These are phyloP conservation scores for Vanilla planifolia DNA, from an alignment of 106 monocot species.

Conservation along the genomic window DNA sequence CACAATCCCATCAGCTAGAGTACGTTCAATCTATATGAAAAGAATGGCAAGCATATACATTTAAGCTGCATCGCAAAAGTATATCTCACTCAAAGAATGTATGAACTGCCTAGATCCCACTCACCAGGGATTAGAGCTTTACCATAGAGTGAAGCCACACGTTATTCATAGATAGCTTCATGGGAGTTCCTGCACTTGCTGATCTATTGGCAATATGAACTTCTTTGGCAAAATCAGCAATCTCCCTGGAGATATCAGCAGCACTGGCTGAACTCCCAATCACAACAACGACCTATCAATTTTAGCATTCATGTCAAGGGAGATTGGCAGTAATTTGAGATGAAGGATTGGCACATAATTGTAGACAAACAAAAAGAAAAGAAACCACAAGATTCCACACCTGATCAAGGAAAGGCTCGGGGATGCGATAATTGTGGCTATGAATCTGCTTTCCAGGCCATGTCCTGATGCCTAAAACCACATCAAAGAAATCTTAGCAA, in stretches of 20 bases:
- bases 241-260: conserved; percentile 81
- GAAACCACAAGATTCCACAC: background rate
- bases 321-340: background rate
- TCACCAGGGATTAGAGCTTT: conserved; percentile 33
- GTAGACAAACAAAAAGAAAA: background rate
- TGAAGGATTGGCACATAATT: background rate
- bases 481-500: background rate
- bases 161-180: conserved; percentile 57
- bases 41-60: background rate
- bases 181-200: conserved; percentile 14
- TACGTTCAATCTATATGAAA: conserved; percentile 50
- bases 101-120: conserved; percentile 3
- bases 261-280: conserved; percentile 88
- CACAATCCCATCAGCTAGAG: conserved; percentile 35
- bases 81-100: background rate
- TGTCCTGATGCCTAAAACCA: conserved; percentile 49
- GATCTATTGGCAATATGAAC: conserved; percentile 78
- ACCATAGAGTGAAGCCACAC: conserved; percentile 94
- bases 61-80: background rate
- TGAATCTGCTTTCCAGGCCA: conserved; percentile 97
- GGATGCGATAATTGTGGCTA: conserved; percentile 89
- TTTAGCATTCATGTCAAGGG: background rate
- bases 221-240: conserved; percentile 68
- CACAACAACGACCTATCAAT: conserved; percentile 68
- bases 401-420: conserved; percentile 62